Percentiles rank a stretch among this genome's conserved stretches.
phyloP scores from a whole-genome alignment of 2,329 filamentous ascomycete genomes.

The Daldinia eschscholtzii region DNA sequence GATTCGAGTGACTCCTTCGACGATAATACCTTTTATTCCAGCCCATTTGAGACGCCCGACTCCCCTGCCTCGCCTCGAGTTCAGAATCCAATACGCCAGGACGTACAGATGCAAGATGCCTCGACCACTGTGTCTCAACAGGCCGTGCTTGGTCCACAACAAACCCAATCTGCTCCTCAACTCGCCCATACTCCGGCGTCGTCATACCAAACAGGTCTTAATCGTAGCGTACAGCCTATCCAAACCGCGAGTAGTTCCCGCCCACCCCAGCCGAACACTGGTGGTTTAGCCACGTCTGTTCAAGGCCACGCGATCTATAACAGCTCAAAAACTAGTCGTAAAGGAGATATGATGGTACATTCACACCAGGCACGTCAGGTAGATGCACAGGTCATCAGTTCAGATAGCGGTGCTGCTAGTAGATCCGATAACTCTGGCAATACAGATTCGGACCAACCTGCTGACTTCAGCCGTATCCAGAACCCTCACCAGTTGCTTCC shows the following conservation, averaged over 20 bases:
- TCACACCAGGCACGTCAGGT: slow-evolving; percentile 41
- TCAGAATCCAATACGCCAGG: slow-evolving; percentile 60
- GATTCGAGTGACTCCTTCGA: slow-evolving; percentile 84
- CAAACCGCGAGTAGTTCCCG: slow-evolving; percentile 42
- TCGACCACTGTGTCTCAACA: slow-evolving; percentile 54
- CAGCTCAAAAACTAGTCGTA: slow-evolving; percentile 29
- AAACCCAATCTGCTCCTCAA: slow-evolving; percentile 32
- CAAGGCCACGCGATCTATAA: slow-evolving; percentile 31
- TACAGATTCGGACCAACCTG: slow-evolving; percentile 53
- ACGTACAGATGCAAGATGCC: slow-evolving; percentile 56
- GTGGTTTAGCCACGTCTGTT: slow-evolving; percentile 21
- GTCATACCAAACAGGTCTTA: slow-evolving; percentile 29
- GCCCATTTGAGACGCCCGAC: slow-evolving; percentile 84
- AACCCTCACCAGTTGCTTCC: slow-evolving; percentile 54
- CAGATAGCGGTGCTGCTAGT: slow-evolving; percentile 59
- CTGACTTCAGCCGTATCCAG: slow-evolving; percentile 54
- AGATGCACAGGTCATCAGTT: slow-evolving; percentile 52
- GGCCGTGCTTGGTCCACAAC: slow-evolving; percentile 43
- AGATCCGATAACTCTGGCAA: slow-evolving; percentile 59
- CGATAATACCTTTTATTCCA: slow-evolving; percentile 96
- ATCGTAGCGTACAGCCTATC: slow-evolving; percentile 32
- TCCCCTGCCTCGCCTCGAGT: slow-evolving; percentile 62
- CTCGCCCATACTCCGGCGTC: slow-evolving; percentile 29
- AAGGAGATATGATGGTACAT: slow-evolving; percentile 27
- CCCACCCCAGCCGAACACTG: slow-evolving; percentile 30